Conservation (phyloP, 177 flowering plant genomes). For the Vitis hybrid region DNA sequence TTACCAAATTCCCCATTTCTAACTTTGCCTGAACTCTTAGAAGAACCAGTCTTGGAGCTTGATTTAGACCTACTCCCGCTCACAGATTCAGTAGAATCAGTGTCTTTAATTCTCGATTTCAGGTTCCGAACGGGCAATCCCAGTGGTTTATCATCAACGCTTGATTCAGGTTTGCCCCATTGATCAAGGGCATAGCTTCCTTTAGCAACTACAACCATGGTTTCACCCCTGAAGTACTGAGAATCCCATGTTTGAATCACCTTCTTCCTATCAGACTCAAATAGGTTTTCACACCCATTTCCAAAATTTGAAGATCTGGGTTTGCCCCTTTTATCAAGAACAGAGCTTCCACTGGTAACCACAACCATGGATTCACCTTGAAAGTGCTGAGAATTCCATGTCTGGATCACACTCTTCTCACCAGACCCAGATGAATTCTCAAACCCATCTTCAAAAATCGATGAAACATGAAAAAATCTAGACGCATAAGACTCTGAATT, state of each 20-base stretch:
- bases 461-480: conserved; percentile 29
- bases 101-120: conserved; percentile 23
- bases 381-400: conserved; percentile 12
- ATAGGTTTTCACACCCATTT: not conserved
- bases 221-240: conserved; percentile 25
- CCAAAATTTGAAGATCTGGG: not conserved
- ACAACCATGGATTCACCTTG: not conserved
- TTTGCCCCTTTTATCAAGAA: conserved; percentile 8
- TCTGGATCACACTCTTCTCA: conserved; percentile 13
- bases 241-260: conserved; percentile 29
- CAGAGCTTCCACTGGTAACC: not conserved
- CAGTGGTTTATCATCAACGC: conserved; percentile 22
- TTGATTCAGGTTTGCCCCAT: conserved; percentile 1
- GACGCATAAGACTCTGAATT: conserved; percentile 22
- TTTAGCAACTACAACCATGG: conserved; percentile 33
- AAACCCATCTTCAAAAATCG: conserved; percentile 37
- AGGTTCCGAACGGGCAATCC: conserved; percentile 50
- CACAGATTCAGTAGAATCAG: conserved; percentile 11
- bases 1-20: conserved; percentile 22
- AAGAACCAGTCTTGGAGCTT: conserved; percentile 7
- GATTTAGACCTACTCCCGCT: conserved; percentile 19
- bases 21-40: conserved; percentile 5
- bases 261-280: conserved; percentile 4
- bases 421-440: conserved; percentile 21
- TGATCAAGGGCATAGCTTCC: conserved; percentile 19